phyloP scores from a whole-genome alignment of 768 basidiomycete species.

The Auricularia sp. region DNA sequence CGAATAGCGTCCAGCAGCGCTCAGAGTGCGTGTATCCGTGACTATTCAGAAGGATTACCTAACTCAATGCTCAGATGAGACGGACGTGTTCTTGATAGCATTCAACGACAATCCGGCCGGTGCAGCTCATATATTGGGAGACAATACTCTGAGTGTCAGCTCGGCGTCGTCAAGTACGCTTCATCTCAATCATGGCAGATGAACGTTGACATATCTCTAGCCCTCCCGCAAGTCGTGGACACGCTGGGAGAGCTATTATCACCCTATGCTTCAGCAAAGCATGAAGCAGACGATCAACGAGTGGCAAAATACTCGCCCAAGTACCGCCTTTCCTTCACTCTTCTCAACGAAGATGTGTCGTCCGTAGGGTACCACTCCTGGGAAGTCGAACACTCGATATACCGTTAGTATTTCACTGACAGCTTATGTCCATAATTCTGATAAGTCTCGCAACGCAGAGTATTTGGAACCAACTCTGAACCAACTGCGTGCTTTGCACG shows the following conservation, averaged over 20 bases:
- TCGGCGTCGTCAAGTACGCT: neutral
- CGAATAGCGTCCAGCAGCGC: neutral
- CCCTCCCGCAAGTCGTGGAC: neutral
- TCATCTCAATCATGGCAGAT: neutral
- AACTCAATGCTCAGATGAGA: neutral
- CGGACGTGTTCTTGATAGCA: neutral
- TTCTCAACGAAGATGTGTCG: conserved; percentile 84
- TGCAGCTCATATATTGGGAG: neutral
- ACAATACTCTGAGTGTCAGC: neutral
- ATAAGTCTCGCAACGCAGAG: conserved; percentile 30
- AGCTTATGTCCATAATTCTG: neutral
- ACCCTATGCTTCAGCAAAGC: conserved; percentile 31
- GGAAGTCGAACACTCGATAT: conserved; percentile 59
- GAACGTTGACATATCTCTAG: neutral
- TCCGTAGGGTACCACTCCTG: conserved; percentile 40
- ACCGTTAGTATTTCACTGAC: conserved; percentile 36
- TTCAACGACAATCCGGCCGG: neutral
- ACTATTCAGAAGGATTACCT: neutral
- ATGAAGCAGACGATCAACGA: conserved; percentile 37
- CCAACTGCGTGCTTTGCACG: conserved; percentile 60
- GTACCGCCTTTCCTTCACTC: conserved; percentile 83
- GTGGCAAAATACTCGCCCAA: conserved; percentile 69
- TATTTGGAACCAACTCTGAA: conserved; percentile 59
- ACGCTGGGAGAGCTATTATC: conserved; percentile 31
- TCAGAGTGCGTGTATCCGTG: neutral